A percentile compares a stretch with the other conserved stretches of the same genome.
phyloP scores from a whole-genome alignment of 805 yeast genomes.

The Kodamaea kaohsiungensis region DNA sequence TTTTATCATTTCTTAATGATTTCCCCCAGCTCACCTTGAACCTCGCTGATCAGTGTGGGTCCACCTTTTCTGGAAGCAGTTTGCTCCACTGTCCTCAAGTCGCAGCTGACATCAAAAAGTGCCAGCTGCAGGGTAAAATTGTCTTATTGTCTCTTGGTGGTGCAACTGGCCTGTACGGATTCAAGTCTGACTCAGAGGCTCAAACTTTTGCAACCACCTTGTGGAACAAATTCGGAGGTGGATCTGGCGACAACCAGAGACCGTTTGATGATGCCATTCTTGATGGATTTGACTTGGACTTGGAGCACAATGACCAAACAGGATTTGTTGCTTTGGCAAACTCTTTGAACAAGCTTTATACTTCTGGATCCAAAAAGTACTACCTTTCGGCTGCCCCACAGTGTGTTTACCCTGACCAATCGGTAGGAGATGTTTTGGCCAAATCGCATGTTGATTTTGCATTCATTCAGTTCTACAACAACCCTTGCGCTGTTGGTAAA shows the following conservation, averaged over 20 bases:
- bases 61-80: constrained; percentile 26
- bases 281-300: constrained; percentile 37
- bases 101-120: constrained; percentile 64
- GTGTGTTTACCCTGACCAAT: constrained; percentile 78
- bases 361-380: constrained; percentile 48
- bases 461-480: constrained; percentile 86
- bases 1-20: constrained; percentile 10
- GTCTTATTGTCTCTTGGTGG: constrained; percentile 80
- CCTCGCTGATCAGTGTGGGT: constrained; percentile 54
- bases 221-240: constrained; percentile 43
- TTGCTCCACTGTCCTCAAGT: constrained; percentile 20
- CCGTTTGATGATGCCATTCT: constrained; percentile 11
- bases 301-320: constrained; percentile 29
- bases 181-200: constrained; percentile 53
- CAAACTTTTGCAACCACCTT: constrained; percentile 49
- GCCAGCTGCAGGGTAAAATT: constrained; percentile 75
- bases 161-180: constrained; percentile 59
- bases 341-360: constrained; percentile 1
- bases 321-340: constrained; percentile 24
- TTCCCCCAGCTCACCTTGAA: constrained; percentile 27
- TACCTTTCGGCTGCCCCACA: constrained; percentile 89
- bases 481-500: constrained; percentile 56
- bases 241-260: constrained; percentile 20
- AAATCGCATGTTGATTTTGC: constrained; percentile 72
- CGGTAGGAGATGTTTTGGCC: constrained; percentile 27